phyloP scores from a whole-genome alignment of 1,284 basidiomycete species.

The Sporisorium iseilematis-ciliati region DNA sequence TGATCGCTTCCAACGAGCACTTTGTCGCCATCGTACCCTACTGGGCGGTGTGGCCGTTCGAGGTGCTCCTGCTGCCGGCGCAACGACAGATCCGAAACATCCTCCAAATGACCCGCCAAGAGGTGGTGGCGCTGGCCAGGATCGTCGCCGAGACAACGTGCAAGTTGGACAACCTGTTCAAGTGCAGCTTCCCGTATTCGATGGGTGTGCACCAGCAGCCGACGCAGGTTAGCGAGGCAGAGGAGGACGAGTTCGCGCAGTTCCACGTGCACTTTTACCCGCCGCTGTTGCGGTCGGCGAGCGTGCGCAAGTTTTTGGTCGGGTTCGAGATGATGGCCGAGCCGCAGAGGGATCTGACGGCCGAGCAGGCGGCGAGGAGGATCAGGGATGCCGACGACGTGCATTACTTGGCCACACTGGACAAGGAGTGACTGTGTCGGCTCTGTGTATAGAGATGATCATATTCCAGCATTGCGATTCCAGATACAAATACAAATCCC shows the following conservation, averaged over 20 bases:
- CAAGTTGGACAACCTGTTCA: constrained; percentile 68
- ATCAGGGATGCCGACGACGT: constrained; percentile 72
- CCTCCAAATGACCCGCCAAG: constrained; percentile 48
- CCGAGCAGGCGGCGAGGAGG: constrained; percentile 85
- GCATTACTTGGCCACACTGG: constrained; percentile 53
- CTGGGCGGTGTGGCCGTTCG: constrained; percentile 97
- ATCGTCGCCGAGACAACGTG: constrained; percentile 64
- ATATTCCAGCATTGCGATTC: background rate
- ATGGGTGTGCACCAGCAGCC: constrained; percentile 85
- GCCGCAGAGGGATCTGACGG: constrained; percentile 88
- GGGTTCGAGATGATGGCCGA: constrained; percentile 94
- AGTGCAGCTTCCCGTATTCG: constrained; percentile 90
- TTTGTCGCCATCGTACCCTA: constrained; percentile 92
- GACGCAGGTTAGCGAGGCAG: constrained; percentile 74
- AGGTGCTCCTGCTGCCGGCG: constrained; percentile 74
- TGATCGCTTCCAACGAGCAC: constrained; percentile 80
- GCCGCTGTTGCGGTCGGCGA: constrained; percentile 84
- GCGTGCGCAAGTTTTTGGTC: constrained; percentile 89
- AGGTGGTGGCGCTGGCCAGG: constrained; percentile 71
- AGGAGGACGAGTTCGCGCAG: constrained; percentile 74
- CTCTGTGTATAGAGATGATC: too few species aligned
- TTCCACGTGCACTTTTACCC: constrained; percentile 91
- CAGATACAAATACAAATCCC: background rate
- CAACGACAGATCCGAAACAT: constrained; percentile 58
- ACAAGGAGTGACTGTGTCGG: constrained; percentile 8